phyloP scores from a whole-genome alignment of 768 basidiomycete genomes.

The Pilatotrama ljubarskyi region DNA sequence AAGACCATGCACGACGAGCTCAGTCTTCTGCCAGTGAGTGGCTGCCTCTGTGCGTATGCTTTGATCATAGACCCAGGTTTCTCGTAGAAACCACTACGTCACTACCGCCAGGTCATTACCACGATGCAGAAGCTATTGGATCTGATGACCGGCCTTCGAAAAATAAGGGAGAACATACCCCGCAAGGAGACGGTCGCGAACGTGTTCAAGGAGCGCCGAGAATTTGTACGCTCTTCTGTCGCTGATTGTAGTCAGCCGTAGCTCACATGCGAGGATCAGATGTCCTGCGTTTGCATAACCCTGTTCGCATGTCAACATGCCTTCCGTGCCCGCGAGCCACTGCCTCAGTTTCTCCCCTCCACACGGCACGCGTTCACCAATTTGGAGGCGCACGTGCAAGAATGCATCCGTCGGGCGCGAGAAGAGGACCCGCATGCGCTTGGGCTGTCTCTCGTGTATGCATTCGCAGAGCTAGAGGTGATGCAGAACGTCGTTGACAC shows the following conservation, averaged over 20 bases:
- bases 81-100: conserved; percentile 46
- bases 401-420: conserved; percentile 32
- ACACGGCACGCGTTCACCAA: conserved; percentile 39
- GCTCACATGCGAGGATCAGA: conserved; percentile 24
- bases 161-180: conserved; percentile 48
- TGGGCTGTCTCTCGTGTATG: conserved; percentile 42
- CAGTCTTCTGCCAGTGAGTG: conserved; percentile 47
- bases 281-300: conserved; percentile 48
- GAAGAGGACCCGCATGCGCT: conserved; percentile 32
- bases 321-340: conserved; percentile 45
- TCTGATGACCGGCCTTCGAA: conserved; percentile 46
- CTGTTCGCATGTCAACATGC: conserved; percentile 52
- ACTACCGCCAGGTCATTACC: conserved; percentile 40
- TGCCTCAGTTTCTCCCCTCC: conserved; percentile 53
- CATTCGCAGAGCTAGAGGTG: conserved; percentile 45
- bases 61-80: no score
- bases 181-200: conserved; percentile 42
- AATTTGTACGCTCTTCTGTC: conserved; percentile 35
- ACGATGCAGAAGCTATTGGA: conserved; percentile 45
- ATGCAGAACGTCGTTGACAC: conserved; percentile 43
- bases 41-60: background rate
- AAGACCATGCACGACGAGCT: conserved; percentile 47
- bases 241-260: background rate
- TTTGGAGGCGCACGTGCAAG: conserved; percentile 38
- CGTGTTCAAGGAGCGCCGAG: conserved; percentile 42